These are phyloP conservation scores for Magnaporthiopsis incrustans DNA, from an alignment of 2,329 filamentous ascomycete species.

Conservation along the genomic window DNA sequence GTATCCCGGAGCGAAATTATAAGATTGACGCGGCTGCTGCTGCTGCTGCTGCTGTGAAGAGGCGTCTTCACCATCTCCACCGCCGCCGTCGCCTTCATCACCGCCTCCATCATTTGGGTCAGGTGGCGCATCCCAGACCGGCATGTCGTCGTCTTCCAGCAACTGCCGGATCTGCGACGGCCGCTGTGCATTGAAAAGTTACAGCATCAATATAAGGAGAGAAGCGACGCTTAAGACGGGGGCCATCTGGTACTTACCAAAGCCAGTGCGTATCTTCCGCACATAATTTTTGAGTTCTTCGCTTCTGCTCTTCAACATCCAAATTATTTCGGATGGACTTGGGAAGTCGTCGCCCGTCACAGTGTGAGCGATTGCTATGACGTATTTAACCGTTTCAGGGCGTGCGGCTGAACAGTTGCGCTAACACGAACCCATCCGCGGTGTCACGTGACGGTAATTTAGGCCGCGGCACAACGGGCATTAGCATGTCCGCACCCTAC, in stretches of 20 bases:
- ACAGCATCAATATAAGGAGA: background rate
- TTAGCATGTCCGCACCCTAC: too few species aligned
- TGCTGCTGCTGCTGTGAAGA: conserved; percentile 29
- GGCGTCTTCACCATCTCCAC: conserved; percentile 38
- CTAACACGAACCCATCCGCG: background rate
- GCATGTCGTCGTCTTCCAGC: conserved; percentile 67
- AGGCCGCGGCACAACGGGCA: background rate
- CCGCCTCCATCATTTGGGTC: conserved; percentile 64
- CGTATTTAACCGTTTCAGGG: background rate
- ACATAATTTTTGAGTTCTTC: conserved; percentile 18
- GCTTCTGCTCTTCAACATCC: background rate
- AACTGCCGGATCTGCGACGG: conserved; percentile 67
- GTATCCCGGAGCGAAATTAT: conserved; percentile 89
- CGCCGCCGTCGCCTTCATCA: background rate
- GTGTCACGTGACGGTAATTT: background rate
- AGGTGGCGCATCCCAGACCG: conserved; percentile 60
- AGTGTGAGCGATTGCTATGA: background rate
- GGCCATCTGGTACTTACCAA: conserved; percentile 19
- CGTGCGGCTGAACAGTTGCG: background rate
- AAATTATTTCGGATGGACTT: background rate
- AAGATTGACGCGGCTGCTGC: conserved; percentile 58
- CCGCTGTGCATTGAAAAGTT: conserved; percentile 41
- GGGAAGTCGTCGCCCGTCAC: background rate
- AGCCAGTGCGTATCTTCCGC: conserved; percentile 28
- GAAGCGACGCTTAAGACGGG: background rate